phyloP scores from a whole-genome alignment of 2,329 filamentous ascomycete species.

The Colletotrichum orchidophilum region DNA sequence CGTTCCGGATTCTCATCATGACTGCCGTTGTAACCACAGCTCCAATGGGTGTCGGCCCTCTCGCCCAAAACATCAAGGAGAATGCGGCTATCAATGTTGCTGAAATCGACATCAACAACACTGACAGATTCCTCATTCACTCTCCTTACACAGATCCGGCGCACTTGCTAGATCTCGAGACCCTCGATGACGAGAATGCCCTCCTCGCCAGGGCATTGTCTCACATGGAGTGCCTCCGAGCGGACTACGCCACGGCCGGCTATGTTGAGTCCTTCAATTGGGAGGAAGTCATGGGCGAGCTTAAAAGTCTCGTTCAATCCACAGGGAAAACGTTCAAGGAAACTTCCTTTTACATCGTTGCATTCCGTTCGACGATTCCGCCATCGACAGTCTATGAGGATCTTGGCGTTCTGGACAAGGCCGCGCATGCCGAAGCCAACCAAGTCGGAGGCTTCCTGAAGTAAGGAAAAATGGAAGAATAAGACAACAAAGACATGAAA shows the following conservation, averaged over 20 bases:
- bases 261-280: conserved; percentile 85
- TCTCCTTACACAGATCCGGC: conserved; percentile 79
- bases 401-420: conserved; percentile 78
- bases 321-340: conserved; percentile 66
- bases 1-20: background rate
- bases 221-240: conserved; percentile 66
- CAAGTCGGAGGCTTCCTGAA: conserved; percentile 85
- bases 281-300: conserved; percentile 65
- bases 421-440: conserved; percentile 82
- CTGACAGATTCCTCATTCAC: conserved; percentile 61
- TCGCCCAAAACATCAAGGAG: conserved; percentile 24
- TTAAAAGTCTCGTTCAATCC: conserved; percentile 61
- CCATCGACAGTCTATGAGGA: conserved; percentile 68
- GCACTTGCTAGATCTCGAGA: conserved; percentile 78
- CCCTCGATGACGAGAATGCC: conserved; percentile 70
- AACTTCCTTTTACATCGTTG: conserved; percentile 82
- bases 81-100: conserved; percentile 12
- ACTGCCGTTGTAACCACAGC: conserved; percentile 15
- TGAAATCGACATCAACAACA: conserved; percentile 19
- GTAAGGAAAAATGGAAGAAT: conserved; percentile 41
- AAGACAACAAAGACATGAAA: background rate
- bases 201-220: conserved; percentile 79
- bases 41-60: conserved; percentile 23
- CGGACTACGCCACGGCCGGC: conserved; percentile 79
- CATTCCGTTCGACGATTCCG: conserved; percentile 80